Evolutionary conservation across 306 rosid genomes (phyloP), one percentile per base, ranked within the genome.

Genomic region (Vigna angularis): DNA sequence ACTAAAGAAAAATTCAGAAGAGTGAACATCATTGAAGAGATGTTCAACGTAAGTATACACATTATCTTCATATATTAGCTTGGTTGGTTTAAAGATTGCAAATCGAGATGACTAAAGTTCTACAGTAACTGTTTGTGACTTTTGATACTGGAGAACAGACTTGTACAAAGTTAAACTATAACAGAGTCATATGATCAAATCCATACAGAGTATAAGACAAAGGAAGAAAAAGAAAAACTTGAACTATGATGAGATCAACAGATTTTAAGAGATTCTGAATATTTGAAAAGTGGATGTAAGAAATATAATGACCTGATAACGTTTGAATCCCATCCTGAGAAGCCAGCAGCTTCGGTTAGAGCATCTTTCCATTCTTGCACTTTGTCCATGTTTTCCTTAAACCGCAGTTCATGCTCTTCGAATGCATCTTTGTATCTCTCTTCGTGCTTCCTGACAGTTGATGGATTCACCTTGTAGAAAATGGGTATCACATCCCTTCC

Each of bases 391-490:
- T 70, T 9, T 1, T 79, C 51, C 12, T 18, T 40, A 8, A 36
- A 72, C 4, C 38, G 66, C 2, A 3, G 7, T 4, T 79, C 20
- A 45, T 69, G 83, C 45, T 68, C 20, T 1, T 2, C 44, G 10
- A 69, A 74, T 0, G 65, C 76, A 3, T 51, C 34, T 10, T 9
- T 40, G 11, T 68, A 79, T 32, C 47, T 62, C 1, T 50, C 84
- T 3, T 13, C 53, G 1, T 74, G 81, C 2, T 79, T 1, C 16
- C 79, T 40, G 1, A 83, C 79, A 47, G 1, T 4, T 3, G 82
- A 44, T 9, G 84, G 82, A 45, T 64, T 52, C 44, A 84, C 78
- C 0, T 75, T 28, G 0, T 79, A 79, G 72, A 84, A 84, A n/a
- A 84, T 36, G 0, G 26, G 20, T 18, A 18, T 18, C 20, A 18